Evolutionary conservation across 768 basidiomycete species (phyloP).

Genomic region (Boletellus ananas): DNA sequence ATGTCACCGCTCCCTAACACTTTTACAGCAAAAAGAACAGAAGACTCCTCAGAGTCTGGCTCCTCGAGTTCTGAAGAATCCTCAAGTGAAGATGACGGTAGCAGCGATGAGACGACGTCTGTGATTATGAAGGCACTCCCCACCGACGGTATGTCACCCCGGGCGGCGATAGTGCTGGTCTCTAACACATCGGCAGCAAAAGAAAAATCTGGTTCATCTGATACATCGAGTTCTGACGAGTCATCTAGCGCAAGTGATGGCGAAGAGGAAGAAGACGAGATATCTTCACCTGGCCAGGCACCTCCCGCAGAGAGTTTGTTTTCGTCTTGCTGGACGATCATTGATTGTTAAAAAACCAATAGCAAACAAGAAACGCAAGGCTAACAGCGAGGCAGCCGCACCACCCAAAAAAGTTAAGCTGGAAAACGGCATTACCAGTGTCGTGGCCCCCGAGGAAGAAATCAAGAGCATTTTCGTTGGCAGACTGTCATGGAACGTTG

Average conservation of each 20-base stretch:
- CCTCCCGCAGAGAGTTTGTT: constrained; percentile 38
- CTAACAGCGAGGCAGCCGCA: constrained; percentile 53
- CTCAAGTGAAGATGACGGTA: constrained; percentile 4
- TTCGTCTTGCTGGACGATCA: neutral
- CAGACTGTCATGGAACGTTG: constrained; percentile 92
- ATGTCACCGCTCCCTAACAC: neutral
- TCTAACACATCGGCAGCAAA: neutral
- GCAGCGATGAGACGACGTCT: neutral
- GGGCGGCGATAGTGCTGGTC: neutral
- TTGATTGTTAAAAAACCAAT: constrained; percentile 1
- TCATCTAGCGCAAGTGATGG: constrained; percentile 11
- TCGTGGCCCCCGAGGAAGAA: constrained; percentile 39
- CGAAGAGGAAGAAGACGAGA: constrained; percentile 2
- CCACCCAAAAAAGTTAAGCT: constrained; percentile 83
- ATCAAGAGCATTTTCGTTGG: constrained; percentile 86
- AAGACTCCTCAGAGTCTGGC: constrained; percentile 1
- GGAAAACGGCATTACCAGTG: constrained; percentile 45
- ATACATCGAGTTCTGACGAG: constrained; percentile 7
- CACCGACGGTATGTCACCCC: constrained; percentile 33
- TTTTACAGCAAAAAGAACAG: neutral
- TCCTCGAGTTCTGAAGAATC: constrained; percentile 9
- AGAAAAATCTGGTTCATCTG: neutral
- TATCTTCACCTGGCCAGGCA: constrained; percentile 40
- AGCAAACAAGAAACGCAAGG: constrained; percentile 71
- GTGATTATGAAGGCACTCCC: constrained; percentile 45